Evolutionary conservation across 345 rosid species (phyloP).

Genomic region (Eucalyptus virginea): DNA sequence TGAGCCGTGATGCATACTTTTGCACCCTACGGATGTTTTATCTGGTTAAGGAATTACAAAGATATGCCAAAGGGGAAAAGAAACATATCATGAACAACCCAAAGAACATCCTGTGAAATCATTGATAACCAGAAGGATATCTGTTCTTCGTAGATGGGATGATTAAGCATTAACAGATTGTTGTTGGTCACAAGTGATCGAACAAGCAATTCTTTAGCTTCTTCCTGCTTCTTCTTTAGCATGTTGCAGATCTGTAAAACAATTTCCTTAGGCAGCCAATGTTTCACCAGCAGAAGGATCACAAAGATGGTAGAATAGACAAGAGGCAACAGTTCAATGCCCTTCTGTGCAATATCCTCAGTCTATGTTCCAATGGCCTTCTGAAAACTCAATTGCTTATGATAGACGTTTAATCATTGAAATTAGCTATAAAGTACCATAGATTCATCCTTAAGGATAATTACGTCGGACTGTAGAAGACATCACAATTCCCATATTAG

Average conservation of each 20-base stretch:
- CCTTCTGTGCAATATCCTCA: background rate
- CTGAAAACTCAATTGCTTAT: background rate
- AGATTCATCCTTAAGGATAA: background rate
- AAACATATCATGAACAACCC: background rate
- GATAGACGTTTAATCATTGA: background rate
- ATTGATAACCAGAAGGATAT: slow-evolving; percentile 47
- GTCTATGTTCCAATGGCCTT: background rate
- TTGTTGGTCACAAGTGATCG: slow-evolving; percentile 77
- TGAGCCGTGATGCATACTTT: slow-evolving; percentile 41
- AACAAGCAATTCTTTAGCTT: slow-evolving; percentile 77
- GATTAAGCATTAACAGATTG: slow-evolving; percentile 73
- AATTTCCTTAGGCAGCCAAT: background rate
- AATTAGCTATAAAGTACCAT: background rate
- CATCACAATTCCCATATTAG: background rate
- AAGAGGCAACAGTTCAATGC: background rate
- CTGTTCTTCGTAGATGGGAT: slow-evolving; percentile 64
- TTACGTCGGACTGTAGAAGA: background rate
- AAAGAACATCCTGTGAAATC: background rate
- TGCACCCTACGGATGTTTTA: slow-evolving; percentile 51
- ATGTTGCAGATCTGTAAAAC: slow-evolving; percentile 57
- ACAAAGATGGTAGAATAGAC: background rate
- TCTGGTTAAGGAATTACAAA: slow-evolving; percentile 32
- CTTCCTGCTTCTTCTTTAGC: slow-evolving; percentile 78
- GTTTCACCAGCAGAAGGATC: background rate
- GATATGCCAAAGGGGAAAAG: background rate